Base-by-base conservation (phyloP, 805 yeast genomes). In the Monosporozyma aerobia region DNA sequence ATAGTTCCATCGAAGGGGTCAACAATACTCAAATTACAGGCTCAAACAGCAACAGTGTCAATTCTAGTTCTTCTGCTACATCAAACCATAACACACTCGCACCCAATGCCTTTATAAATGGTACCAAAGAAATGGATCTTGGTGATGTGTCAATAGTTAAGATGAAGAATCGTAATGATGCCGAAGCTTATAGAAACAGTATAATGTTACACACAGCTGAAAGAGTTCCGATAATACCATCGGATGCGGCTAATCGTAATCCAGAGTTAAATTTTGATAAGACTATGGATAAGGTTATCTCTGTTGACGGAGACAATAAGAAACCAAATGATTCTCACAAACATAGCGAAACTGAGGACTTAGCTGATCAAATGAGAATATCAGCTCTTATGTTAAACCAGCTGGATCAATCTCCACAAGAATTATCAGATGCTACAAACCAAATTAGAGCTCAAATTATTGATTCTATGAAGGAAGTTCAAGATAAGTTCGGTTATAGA, bases 361-460 rank as follows among this genome's bases (percentile, higher is more conserved):
- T 89, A 37, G 95, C 97, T 0, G 84, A 88, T 8, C 98, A 94
- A 67, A 88, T 94, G 92, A 78, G 97, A 59, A 90, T 95, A 29
- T 97, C 99, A 0, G 87, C 97, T 1, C 87, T 94, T 4, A 94
- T 94, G 96, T 72, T 94, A 29, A 82, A 90, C 9, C 99, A 94
- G 67, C 71, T 94, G 32, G 97, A 94, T 54, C 79, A 82, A 14
- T 74, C 81, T 3, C 73, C 79, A 11, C 75, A 76, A 44, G 71
- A 73, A 8, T 63, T 78, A 44, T 71, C 68, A 59, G 68, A 57
- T 35, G 57, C 88, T 3, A 73, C 77, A 33, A 81, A 77, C 46
- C 90, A 87, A 63, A 85, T 89, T 70, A 73, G 92, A 74, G 74
- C 83, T 48, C 73, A 82, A 65, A 78, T 87, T 64, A 79, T 81